Evolutionary conservation across 78 protist species (phyloP), one percentile per base, ranked within the genome.

Genomic region (Dictyostelium purpureum): DNA sequence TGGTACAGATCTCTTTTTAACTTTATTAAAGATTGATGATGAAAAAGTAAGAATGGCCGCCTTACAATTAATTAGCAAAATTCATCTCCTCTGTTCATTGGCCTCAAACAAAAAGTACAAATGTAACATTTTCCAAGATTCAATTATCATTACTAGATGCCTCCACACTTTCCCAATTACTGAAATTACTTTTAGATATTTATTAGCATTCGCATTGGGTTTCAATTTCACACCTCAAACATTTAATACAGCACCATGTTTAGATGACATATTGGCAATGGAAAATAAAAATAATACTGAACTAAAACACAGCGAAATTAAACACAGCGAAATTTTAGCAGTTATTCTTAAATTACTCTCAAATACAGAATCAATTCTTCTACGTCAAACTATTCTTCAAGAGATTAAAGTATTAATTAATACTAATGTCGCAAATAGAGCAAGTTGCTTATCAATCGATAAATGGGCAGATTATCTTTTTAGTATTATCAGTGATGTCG

Each of bases 381-480:
- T 73, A 16, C 57, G 80, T 35, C 82, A 73, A 45, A 12, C 38
- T 6, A 76, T 85, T 11, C 37, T 85, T 1, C 82, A 85, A 28
- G 77, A 85, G 6, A 73, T 85, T 33, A 85, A 85, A 26, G 9
- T 73, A 12, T 19, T 73, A 3, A 47, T 85, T 0, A n/a, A 26
- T 1, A 42, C 43, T 49, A 63, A 63, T 31, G 38, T 42, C 35
- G 42, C 28, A 6, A 82, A 82, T 56, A 49, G 82, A 37, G 6
- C 54, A 26, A 10, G 42, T 4, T 40, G 70, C 16, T 10, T 85
- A 5, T 79, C 65, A 59, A 85, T 85, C 33, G 92, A 85, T 38
- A 70, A 73, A 33, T 85, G 92, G 92, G 57, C 73, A 7, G 92
- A 85, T 19, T 76, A 85, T 35, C n/a, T 85, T 0, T 85, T 70